phyloP scores from a whole-genome alignment of 2,329 filamentous ascomycete genomes.

The Aotearoamyces nothofagi region DNA sequence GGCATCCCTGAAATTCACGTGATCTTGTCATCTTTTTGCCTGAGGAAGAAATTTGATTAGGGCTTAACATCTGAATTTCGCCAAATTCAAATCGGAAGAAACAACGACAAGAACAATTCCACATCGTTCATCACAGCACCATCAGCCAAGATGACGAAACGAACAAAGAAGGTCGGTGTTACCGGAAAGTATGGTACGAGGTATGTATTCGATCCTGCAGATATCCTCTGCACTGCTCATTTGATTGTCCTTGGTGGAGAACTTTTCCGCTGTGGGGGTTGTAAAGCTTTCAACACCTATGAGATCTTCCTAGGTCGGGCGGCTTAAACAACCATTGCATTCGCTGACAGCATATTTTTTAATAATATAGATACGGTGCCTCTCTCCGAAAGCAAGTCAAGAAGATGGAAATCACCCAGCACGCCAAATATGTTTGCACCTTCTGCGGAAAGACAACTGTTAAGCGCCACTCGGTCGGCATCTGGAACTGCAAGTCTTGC shows the following conservation, averaged over 20 bases:
- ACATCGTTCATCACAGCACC: constrained; percentile 16
- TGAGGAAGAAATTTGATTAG: too few relatives aligned
- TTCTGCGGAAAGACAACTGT: constrained; percentile 98
- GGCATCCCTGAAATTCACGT: too few relatives aligned
- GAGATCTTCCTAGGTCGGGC: too few relatives aligned
- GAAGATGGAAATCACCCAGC: constrained; percentile 99
- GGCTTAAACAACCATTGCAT: too few relatives aligned
- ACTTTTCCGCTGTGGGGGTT: too few relatives aligned
- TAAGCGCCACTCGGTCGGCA: constrained; percentile 80
- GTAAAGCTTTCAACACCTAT: too few relatives aligned
- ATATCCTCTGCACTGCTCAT: not conserved
- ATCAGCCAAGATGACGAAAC: constrained; percentile 73
- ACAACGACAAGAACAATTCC: too few relatives aligned
- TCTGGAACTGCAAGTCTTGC: constrained; percentile 95
- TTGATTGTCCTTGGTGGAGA: too few relatives aligned
- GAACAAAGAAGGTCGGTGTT: constrained; percentile 97
- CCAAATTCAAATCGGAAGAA: too few relatives aligned
- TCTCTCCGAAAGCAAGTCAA: constrained; percentile 98
- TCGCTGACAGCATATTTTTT: constrained; percentile 8
- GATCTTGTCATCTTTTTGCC: too few relatives aligned
- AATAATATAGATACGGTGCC: constrained; percentile 69
- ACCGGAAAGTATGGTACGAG: constrained; percentile 98
- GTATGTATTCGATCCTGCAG: constrained; percentile 36
- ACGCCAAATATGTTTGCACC: constrained; percentile 93
- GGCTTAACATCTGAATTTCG: too few relatives aligned